phyloP scores from a whole-genome alignment of 805 yeast genomes.

The Lachancea cidri region DNA sequence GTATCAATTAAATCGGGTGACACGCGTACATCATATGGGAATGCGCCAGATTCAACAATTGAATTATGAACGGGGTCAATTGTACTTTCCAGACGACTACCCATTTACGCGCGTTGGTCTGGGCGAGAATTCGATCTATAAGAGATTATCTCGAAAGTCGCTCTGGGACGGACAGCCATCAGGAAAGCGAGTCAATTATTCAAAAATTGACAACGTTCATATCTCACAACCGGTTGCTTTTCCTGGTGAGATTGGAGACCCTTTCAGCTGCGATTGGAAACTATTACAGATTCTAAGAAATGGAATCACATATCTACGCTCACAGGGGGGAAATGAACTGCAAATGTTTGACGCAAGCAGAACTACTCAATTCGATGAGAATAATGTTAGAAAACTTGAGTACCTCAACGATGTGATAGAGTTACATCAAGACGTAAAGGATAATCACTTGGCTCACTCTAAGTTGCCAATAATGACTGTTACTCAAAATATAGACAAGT shows the following conservation, averaged over 20 bases:
- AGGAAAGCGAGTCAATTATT: constrained; percentile 47
- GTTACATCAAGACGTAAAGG: constrained; percentile 34
- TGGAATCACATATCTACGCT: constrained; percentile 25
- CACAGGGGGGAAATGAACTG: constrained; percentile 19
- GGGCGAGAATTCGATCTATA: constrained; percentile 40
- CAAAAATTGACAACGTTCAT: constrained; percentile 34
- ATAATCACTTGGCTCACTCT: constrained; percentile 15
- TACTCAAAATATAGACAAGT: not conserved
- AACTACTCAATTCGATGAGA: constrained; percentile 35
- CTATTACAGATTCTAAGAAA: constrained; percentile 46
- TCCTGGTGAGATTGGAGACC: constrained; percentile 55
- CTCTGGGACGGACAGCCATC: constrained; percentile 54
- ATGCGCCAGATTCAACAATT: constrained; percentile 68
- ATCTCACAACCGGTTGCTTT: constrained; percentile 19
- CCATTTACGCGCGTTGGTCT: constrained; percentile 63
- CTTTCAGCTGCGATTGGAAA: constrained; percentile 76
- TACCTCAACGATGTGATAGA: constrained; percentile 40
- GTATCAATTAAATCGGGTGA: constrained; percentile 56
- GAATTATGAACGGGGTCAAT: constrained; percentile 51
- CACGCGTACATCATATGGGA: constrained; percentile 66
- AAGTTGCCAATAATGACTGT: constrained; percentile 11
- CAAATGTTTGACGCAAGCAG: constrained; percentile 21
- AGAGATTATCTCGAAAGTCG: constrained; percentile 32
- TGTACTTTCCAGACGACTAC: constrained; percentile 67
- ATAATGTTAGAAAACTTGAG: constrained; percentile 34